These are phyloP conservation scores for Fusarium sp. DNA, from an alignment of 2,329 filamentous ascomycete genomes.

Conservation along the genomic window DNA sequence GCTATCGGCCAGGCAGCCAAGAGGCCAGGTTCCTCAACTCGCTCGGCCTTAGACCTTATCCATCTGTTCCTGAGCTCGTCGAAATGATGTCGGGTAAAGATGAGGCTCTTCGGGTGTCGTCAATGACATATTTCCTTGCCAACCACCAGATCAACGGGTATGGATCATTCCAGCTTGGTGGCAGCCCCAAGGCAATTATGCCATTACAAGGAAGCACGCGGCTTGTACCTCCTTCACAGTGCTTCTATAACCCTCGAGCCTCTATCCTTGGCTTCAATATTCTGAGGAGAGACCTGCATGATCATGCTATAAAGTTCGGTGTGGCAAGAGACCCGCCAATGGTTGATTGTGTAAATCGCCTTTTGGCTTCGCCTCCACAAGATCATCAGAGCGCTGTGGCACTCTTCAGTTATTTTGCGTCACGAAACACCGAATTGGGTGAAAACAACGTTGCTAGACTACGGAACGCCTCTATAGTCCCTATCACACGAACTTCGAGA, in stretches of 20 bases:
- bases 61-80: slow-evolving; percentile 79
- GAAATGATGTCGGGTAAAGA: slow-evolving; percentile 78
- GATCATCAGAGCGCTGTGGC: slow-evolving; percentile 73
- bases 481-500: slow-evolving; percentile 62
- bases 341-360: slow-evolving; percentile 76
- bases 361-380: slow-evolving; percentile 79
- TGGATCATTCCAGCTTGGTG: slow-evolving; percentile 68
- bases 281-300: slow-evolving; percentile 78
- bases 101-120: slow-evolving; percentile 70
- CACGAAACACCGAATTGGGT: slow-evolving; percentile 79
- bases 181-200: slow-evolving; percentile 71
- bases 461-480: slow-evolving; percentile 76
- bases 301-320: slow-evolving; percentile 86
- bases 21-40: slow-evolving; percentile 81
- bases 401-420: slow-evolving; percentile 86
- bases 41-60: slow-evolving; percentile 80
- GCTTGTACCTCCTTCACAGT: slow-evolving; percentile 79
- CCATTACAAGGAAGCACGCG: slow-evolving; percentile 77
- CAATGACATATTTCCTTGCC: slow-evolving; percentile 84
- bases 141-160: slow-evolving; percentile 86
- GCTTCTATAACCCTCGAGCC: slow-evolving; percentile 84
- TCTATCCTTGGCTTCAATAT: slow-evolving; percentile 85
- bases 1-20: slow-evolving; percentile 70
- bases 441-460: slow-evolving; percentile 70
- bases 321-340: slow-evolving; percentile 87